A percentile compares a stretch with the other conserved stretches of the same genome.
These are phyloP conservation scores for Fusarium pseudoanthophilum DNA, from an alignment of 2,329 filamentous ascomycete species.

Conservation along the genomic window DNA sequence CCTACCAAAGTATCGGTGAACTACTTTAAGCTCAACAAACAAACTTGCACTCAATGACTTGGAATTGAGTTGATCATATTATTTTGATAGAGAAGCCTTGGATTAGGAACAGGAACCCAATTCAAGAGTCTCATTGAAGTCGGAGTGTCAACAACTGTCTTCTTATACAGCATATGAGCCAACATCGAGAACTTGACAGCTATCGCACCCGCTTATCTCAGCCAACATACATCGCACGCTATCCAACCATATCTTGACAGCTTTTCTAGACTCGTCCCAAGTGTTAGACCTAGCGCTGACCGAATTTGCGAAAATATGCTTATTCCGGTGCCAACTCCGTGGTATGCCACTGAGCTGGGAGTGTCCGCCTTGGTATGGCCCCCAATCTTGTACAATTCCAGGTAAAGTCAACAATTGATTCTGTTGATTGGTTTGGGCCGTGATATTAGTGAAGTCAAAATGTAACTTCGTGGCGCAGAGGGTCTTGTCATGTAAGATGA, in stretches of 20 bases:
- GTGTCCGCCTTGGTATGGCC: background rate
- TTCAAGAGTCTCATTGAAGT: background rate
- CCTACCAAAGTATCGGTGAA: background rate
- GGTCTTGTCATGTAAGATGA: slow-evolving; percentile 1
- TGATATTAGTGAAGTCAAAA: background rate
- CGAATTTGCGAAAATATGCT: background rate
- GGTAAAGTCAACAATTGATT: background rate
- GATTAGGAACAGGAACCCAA: no score
- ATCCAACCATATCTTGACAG: slow-evolving; percentile 22
- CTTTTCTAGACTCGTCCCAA: background rate
- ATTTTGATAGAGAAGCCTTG: no score
- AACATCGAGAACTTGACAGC: background rate
- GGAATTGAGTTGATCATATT: no score
- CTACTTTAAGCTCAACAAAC: background rate
- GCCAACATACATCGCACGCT: background rate
- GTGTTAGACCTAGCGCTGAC: slow-evolving; percentile 13
- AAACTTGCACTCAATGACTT: background rate
- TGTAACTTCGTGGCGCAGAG: background rate
- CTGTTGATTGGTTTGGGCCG: background rate
- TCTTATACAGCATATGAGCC: background rate
- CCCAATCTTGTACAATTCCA: background rate
- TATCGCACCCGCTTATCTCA: slow-evolving; percentile 17
- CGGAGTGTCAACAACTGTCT: background rate
- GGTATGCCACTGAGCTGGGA: background rate
- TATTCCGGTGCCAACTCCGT: background rate